phyloP scores from a whole-genome alignment of 495 filamentous ascomycete genomes.

The Penicillium fimorum region DNA sequence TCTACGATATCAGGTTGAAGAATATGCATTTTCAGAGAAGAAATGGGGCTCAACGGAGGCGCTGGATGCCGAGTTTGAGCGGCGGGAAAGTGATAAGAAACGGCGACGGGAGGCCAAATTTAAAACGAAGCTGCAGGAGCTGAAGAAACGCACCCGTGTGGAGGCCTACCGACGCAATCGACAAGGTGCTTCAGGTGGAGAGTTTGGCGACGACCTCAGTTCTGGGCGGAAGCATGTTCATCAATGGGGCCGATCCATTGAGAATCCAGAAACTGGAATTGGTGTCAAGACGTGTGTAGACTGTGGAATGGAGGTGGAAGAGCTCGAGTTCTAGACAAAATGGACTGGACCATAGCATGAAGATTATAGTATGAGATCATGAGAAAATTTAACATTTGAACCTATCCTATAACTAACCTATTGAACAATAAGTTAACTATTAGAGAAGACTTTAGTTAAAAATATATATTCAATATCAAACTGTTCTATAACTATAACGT shows the following conservation, averaged over 20 bases:
- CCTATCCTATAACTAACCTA: not conserved
- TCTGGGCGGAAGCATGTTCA: slow-evolving; percentile 76
- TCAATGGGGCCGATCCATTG: slow-evolving; percentile 81
- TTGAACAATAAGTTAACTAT: too few species aligned
- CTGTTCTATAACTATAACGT: not conserved
- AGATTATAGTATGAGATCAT: slow-evolving; percentile 10
- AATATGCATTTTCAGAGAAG: slow-evolving; percentile 76
- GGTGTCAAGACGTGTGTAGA: slow-evolving; percentile 80
- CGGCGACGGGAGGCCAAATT: slow-evolving; percentile 88
- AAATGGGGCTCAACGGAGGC: slow-evolving; percentile 85
- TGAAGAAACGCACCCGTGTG: slow-evolving; percentile 91
- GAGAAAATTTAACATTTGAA: not conserved
- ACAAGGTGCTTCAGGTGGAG: slow-evolving; percentile 51
- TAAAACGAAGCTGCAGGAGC: slow-evolving; percentile 76
- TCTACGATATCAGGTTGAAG: slow-evolving; percentile 89
- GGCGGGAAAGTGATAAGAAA: slow-evolving; percentile 78
- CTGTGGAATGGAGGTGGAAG: slow-evolving; percentile 97
- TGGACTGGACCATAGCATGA: slow-evolving; percentile 7
- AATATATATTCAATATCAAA: too few species aligned
- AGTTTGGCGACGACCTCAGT: slow-evolving; percentile 75
- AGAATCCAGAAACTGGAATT: slow-evolving; percentile 74
- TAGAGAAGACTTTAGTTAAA: too few species aligned
- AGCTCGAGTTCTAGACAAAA: slow-evolving; percentile 70
- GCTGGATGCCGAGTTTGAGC: slow-evolving; percentile 86
- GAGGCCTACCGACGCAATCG: slow-evolving; percentile 78